phyloP scores from a whole-genome alignment of 352 stramenopile genomes.

The Lagenidium sp. region DNA sequence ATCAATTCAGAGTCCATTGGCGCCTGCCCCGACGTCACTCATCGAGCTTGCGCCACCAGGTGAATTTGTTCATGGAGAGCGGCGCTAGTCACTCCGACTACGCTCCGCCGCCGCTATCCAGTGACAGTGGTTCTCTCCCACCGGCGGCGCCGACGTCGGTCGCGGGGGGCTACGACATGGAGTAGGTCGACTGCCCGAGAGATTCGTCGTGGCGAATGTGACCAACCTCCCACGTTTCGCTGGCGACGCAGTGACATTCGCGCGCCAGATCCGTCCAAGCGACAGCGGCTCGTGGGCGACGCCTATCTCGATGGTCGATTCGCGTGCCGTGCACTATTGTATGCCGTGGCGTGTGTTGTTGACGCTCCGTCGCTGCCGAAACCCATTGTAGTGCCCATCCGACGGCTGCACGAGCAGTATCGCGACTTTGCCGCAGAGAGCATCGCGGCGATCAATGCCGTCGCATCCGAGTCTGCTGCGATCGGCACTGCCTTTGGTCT shows the following conservation, averaged over 20 bases:
- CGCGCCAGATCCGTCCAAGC: slow-evolving; percentile 72
- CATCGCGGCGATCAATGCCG: slow-evolving; percentile 59
- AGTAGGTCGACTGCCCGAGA: too few species aligned
- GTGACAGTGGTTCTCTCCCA: slow-evolving; percentile 2
- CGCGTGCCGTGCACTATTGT: background rate
- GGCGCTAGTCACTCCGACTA: slow-evolving; percentile 23
- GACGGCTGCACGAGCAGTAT: slow-evolving; percentile 57
- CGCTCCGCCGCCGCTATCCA: background rate
- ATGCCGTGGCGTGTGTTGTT: background rate
- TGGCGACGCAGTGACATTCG: slow-evolving; percentile 66
- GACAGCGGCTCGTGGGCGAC: slow-evolving; percentile 65
- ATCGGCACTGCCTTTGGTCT: slow-evolving; percentile 42
- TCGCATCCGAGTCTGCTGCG: slow-evolving; percentile 9
- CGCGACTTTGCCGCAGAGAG: slow-evolving; percentile 78
- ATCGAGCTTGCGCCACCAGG: too few species aligned
- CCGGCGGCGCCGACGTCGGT: slow-evolving; percentile 26
- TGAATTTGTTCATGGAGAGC: slow-evolving; percentile 84
- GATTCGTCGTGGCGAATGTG: slow-evolving; percentile 4
- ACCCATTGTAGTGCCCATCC: slow-evolving; percentile 41
- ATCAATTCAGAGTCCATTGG: too few species aligned
- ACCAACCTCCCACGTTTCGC: too few species aligned
- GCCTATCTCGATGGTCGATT: slow-evolving; percentile 24
- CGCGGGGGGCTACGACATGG: slow-evolving; percentile 18
- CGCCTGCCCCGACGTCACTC: too few species aligned
- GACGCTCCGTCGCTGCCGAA: too few species aligned